Base-by-base conservation (phyloP, 1,139 yeast species). In the Yamadazyma dendronema region DNA sequence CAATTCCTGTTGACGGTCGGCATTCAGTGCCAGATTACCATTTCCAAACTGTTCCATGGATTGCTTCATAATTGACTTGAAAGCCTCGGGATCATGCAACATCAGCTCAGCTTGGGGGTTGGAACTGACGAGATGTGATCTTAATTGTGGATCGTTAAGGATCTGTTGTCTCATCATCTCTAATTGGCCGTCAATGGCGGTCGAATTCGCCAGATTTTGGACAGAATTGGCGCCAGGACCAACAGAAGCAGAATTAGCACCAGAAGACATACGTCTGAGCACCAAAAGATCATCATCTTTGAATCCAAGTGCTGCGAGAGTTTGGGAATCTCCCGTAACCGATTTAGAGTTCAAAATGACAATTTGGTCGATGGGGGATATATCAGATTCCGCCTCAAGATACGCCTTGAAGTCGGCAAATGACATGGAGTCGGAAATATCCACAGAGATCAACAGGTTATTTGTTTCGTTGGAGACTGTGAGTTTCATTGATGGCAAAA, bases 351-450 rank as follows among this genome's bases (percentile, higher is more conserved):
- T 69, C 48, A 65, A 67, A 22, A 66, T 56, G 35, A 85, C 50
- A 11, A 70, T 58, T 53, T 82, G 86, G 16, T 62, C 51, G 0
- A 48, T 44, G 3, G 77, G 66, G 5, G 67, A 66, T 26, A 83
- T 71, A 17, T 67, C 73, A 15, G 88, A 75, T 52, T 89, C 96
- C 2, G 88, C 81, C 47, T 82, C 88, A 5, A 90, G 57, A 47
- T 84, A 81, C 0, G 95, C 95, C 43, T 78, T 72, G 50, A 90
- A 74, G 56, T 89, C 96, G 11, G 59, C 72, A 7, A 88, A 57
- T 0, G 78, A 56, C 67, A 89, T 74, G 14, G 83, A 83, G 1
- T 67, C 76, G 2, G 89, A 78, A 3, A 83, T 71, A 38, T 83
- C 89, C 1, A 79, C 72, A 2, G 75, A 44, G 14, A 67, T 47